These are phyloP conservation scores for Claviceps arundinis DNA, from an alignment of 2,329 filamentous ascomycete species.

Conservation along the genomic window DNA sequence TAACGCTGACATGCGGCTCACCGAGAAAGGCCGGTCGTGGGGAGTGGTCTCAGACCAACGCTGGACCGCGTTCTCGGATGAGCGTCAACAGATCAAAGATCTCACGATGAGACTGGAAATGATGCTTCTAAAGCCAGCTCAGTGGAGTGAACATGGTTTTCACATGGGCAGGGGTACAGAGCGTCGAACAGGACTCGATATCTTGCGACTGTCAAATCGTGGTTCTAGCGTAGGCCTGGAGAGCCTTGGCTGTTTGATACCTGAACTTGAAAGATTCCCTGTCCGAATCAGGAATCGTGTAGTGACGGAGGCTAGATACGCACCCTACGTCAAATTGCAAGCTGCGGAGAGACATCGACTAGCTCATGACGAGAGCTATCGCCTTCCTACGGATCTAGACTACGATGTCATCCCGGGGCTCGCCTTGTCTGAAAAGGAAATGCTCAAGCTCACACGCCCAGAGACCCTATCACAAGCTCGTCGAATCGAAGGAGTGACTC, in stretches of 20 bases:
- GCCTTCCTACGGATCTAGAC: conserved; percentile 60
- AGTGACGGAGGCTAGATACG: conserved; percentile 71
- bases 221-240: conserved; percentile 30
- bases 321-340: conserved; percentile 72
- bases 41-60: conserved; percentile 69
- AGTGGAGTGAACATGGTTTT: conserved; percentile 62
- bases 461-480: conserved; percentile 83
- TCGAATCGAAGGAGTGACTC: conserved; percentile 67
- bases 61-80: conserved; percentile 57
- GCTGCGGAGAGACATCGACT: conserved; percentile 51
- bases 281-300: conserved; percentile 54
- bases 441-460: conserved; percentile 57
- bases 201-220: conserved; percentile 56
- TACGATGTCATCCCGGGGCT: conserved; percentile 63
- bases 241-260: conserved; percentile 44
- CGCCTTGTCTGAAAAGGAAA: conserved; percentile 63
- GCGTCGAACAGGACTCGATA: conserved; percentile 61
- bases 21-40: conserved; percentile 58
- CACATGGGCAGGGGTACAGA: conserved; percentile 51
- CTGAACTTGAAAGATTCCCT: conserved; percentile 39
- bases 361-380: conserved; percentile 61
- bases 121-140: conserved; percentile 42
- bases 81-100: conserved; percentile 52
- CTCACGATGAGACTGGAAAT: conserved; percentile 48
- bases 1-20: conserved; percentile 84